Evolutionary conservation across 805 yeast species (phyloP).

Genomic region (Zygosaccharomyces rouxii): DNA sequence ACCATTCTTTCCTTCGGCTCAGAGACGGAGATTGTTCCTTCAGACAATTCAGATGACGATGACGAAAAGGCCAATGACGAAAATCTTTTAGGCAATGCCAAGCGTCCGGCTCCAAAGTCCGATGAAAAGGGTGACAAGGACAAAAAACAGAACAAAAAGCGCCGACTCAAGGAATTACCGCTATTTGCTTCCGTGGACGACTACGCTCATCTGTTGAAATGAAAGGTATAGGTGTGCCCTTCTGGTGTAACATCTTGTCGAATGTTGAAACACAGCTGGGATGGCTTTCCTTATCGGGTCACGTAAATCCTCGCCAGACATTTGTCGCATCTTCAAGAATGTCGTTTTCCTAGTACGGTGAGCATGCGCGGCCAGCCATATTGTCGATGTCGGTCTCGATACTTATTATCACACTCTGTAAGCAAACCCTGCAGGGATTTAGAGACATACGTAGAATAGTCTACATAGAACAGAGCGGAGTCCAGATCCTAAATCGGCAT

Average conservation of each 20-base stretch:
- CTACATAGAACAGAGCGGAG: background rate
- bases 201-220: conserved; percentile 45
- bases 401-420: background rate
- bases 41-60: conserved; percentile 11
- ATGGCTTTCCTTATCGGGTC: conserved; percentile 1
- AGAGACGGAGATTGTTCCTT: conserved; percentile 10
- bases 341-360: background rate
- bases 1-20: conserved; percentile 17
- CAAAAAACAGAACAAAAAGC: conserved; percentile 39
- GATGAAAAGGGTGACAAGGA: conserved; percentile 21
- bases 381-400: background rate
- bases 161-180: conserved; percentile 66
- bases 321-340: background rate
- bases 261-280: background rate
- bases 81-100: conserved; percentile 13
- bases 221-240: background rate
- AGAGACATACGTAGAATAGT: background rate
- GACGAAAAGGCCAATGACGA: background rate
- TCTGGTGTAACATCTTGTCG: too few species aligned
- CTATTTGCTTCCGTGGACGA: conserved; percentile 86
- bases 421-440: background rate
- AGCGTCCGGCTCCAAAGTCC: conserved; percentile 20
- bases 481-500: background rate
- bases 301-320: background rate
- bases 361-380: background rate